Percentiles rank a stretch among this genome's conserved stretches.
Conservation (phyloP, 2,329 filamentous ascomycete species). For the Fusarium humuli region DNA sequence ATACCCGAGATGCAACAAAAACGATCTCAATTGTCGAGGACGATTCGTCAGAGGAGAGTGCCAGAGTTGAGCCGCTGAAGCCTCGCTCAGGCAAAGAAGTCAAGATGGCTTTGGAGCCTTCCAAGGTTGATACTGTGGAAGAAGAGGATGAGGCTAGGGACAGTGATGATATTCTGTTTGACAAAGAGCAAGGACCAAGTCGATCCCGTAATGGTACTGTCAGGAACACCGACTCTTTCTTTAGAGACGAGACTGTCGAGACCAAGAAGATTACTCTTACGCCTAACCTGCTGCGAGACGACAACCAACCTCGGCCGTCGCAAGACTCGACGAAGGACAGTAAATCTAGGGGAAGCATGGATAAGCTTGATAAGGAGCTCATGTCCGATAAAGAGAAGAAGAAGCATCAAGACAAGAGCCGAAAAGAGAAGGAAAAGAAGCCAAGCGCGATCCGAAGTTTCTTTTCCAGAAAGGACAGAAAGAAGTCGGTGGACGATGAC, state of each 20-base stretch:
- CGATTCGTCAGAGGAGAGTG: slow-evolving; percentile 61
- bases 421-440: slow-evolving; percentile 77
- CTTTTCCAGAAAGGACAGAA: slow-evolving; percentile 73
- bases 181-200: slow-evolving; percentile 64
- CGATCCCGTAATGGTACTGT: slow-evolving; percentile 87
- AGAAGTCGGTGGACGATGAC: slow-evolving; percentile 66
- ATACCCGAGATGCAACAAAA: slow-evolving; percentile 47
- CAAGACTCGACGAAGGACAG: slow-evolving; percentile 60
- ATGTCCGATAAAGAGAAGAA: slow-evolving; percentile 79
- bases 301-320: slow-evolving; percentile 69
- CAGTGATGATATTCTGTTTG: slow-evolving; percentile 76
- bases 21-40: slow-evolving; percentile 48
- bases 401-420: slow-evolving; percentile 77
- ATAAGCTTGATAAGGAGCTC: slow-evolving; percentile 69
- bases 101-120: slow-evolving; percentile 49
- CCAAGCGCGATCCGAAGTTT: slow-evolving; percentile 68
- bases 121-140: slow-evolving; percentile 50
- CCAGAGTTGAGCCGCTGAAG: slow-evolving; percentile 68
- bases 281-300: slow-evolving; percentile 89
- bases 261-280: slow-evolving; percentile 98
- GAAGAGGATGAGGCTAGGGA: slow-evolving; percentile 55
- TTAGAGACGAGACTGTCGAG: slow-evolving; percentile 94
- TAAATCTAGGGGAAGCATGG: slow-evolving; percentile 75
- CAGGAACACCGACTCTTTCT: slow-evolving; percentile 94
- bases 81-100: slow-evolving; percentile 58